These are phyloP conservation scores for Beauveria asiatica DNA, from an alignment of 2,329 filamentous ascomycete species.

Conservation along the genomic window DNA sequence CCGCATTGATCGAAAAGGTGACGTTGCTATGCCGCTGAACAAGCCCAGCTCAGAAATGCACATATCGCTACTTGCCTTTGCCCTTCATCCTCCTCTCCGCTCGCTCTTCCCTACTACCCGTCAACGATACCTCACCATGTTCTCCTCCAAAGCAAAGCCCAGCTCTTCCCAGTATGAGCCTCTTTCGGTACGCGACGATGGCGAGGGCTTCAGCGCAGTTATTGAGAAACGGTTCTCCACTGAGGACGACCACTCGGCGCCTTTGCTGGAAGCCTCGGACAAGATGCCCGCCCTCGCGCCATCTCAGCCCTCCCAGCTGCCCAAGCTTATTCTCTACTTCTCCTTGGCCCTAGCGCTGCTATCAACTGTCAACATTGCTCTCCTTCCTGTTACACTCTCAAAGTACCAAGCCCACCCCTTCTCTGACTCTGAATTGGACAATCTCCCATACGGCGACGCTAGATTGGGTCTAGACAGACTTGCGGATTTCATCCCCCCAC, in stretches of 20 bases:
- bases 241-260: background rate
- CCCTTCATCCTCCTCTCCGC: background rate
- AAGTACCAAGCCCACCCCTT: background rate
- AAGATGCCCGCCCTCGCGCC: background rate
- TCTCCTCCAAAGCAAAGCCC: background rate
- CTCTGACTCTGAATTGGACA: background rate
- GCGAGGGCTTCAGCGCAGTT: background rate
- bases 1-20: no score
- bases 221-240: background rate
- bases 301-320: background rate
- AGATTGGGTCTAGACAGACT: no score
- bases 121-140: background rate
- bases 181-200: background rate
- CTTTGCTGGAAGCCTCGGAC: background rate
- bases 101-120: background rate
- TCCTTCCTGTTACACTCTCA: background rate
- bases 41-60: no score
- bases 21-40: no score
- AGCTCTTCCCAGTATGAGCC: background rate
- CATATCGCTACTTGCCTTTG: background rate
- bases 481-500: background rate
- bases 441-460: background rate
- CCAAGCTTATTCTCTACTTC: background rate
- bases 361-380: background rate
- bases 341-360: constrained; percentile 1